Conservation (phyloP, 2,329 filamentous ascomycete genomes). For the Ophiocordyceps unilateralis region DNA sequence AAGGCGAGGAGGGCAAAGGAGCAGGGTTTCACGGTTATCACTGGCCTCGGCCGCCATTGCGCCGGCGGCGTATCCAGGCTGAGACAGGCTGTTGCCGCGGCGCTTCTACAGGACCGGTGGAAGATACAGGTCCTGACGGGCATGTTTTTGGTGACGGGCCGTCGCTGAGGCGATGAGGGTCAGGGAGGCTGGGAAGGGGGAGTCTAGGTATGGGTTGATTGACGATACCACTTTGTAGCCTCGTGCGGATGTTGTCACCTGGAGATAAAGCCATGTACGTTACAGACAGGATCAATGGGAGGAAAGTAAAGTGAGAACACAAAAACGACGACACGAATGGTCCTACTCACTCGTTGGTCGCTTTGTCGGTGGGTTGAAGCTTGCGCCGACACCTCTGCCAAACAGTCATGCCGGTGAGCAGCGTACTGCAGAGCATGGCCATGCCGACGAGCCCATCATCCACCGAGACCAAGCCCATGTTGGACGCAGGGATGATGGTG, state of each 20-base stretch:
- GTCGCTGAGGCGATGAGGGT: conserved; percentile 10
- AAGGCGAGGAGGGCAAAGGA: conserved; percentile 31
- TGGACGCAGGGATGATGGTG: conserved; percentile 39
- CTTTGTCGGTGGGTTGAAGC: conserved; percentile 5
- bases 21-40: conserved; percentile 54
- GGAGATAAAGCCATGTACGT: not conserved
- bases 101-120: conserved; percentile 67
- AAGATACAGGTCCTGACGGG: conserved; percentile 58
- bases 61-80: conserved; percentile 58
- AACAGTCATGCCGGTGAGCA: conserved; percentile 41
- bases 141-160: conserved; percentile 51
- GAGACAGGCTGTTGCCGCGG: conserved; percentile 62
- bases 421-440: conserved; percentile 42
- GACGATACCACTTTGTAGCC: not conserved
- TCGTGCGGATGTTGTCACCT: not conserved
- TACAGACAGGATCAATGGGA: no score
- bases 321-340: no score
- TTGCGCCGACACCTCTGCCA: conserved; percentile 34
- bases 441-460: conserved; percentile 34
- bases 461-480: conserved; percentile 42
- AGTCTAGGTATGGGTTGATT: not conserved
- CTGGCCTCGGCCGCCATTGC: conserved; percentile 65
- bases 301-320: no score
- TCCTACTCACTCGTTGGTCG: not conserved
- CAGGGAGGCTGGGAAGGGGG: not conserved